Evolutionary conservation across 371 early-diverging fungal species (phyloP).

Genomic region (Mucor racemosus): DNA sequence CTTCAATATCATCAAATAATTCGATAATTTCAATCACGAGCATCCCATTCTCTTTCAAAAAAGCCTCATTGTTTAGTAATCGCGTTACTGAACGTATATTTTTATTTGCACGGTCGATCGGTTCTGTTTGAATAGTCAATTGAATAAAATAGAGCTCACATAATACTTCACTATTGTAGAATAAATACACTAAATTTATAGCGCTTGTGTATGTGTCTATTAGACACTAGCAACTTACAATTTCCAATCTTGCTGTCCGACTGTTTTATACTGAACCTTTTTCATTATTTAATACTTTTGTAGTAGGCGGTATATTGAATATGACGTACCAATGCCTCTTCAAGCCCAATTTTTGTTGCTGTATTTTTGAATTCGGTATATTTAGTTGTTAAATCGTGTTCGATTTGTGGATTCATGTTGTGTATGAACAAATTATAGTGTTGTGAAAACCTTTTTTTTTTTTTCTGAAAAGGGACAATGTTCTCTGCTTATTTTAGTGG

Average conservation of each 20-base stretch:
- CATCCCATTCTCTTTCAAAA: slow-evolving; percentile 30
- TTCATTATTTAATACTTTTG: too few relatives aligned
- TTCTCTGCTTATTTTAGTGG: too few relatives aligned
- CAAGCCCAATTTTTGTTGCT: slow-evolving; percentile 24
- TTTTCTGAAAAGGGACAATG: too few relatives aligned
- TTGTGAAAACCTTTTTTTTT: too few relatives aligned
- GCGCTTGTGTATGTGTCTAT: background rate
- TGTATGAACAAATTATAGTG: too few relatives aligned
- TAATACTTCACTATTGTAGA: slow-evolving; percentile 15
- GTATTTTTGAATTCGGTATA: slow-evolving; percentile 26
- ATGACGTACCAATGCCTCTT: slow-evolving; percentile 28
- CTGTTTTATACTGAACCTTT: slow-evolving; percentile 21
- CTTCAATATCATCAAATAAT: slow-evolving; percentile 38
- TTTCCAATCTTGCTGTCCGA: slow-evolving; percentile 26
- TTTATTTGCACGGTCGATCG: slow-evolving; percentile 29
- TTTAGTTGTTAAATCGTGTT: slow-evolving; percentile 1
- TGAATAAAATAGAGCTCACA: slow-evolving; percentile 21
- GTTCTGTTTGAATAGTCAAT: slow-evolving; percentile 9
- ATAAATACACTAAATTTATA: too few relatives aligned
- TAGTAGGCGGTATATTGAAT: background rate
- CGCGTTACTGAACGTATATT: slow-evolving; percentile 17
- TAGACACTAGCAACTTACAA: slow-evolving; percentile 17
- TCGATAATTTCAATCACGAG: slow-evolving; percentile 28
- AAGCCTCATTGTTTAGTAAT: slow-evolving; percentile 26
- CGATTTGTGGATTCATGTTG: slow-evolving; percentile 10